Evolutionary conservation across 768 basidiomycete species (phyloP).

Genomic region (Termitomyces sp.): DNA sequence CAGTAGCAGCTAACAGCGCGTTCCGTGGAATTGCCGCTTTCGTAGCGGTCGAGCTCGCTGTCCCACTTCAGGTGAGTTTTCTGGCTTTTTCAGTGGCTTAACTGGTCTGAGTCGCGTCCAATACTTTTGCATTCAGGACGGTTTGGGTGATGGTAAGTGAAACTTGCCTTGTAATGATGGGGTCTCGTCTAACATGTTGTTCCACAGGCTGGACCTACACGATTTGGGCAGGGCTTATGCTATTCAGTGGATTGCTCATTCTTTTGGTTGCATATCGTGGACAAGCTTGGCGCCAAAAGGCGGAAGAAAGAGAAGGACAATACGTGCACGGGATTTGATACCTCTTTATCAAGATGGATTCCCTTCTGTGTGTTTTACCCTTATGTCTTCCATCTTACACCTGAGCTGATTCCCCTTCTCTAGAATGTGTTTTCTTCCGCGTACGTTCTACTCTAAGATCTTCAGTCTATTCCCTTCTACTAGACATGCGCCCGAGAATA

Average conservation of each 20-base stretch:
- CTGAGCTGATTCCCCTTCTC: not conserved
- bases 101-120: not conserved
- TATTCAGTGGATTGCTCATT: conserved; percentile 48
- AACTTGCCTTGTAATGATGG: not conserved
- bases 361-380: not conserved
- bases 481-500: not conserved
- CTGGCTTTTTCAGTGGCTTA: not conserved
- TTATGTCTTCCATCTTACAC: not conserved
- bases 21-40: conserved; percentile 70
- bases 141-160: conserved; percentile 65
- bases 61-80: conserved; percentile 58
- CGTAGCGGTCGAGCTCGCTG: conserved; percentile 66
- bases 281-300: conserved; percentile 48
- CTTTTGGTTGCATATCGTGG: conserved; percentile 59
- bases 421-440: not conserved
- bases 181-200: not conserved
- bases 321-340: not conserved
- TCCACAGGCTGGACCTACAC: conserved; percentile 62
- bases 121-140: conserved; percentile 32
- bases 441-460: not conserved
- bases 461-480: not conserved
- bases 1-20: conserved; percentile 70
- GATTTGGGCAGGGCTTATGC: conserved; percentile 47
- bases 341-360: not conserved
- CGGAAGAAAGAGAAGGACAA: conserved; percentile 36